phyloP scores from a whole-genome alignment of 2,329 filamentous ascomycete species.

The Exophiala sideris region DNA sequence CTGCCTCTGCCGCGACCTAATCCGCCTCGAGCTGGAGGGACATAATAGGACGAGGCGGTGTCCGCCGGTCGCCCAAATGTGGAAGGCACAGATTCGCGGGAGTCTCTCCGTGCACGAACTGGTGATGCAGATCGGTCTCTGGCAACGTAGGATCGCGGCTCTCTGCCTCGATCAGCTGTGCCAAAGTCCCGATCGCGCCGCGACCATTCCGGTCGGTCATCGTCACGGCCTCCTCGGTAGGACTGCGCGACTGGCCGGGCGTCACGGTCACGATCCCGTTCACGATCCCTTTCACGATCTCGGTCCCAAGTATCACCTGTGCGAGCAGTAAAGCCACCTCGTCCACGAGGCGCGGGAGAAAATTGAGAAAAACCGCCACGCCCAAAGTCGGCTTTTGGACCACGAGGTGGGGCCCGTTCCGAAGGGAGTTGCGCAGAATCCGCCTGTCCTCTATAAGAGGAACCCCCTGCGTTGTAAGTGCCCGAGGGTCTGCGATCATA shows the following conservation, averaged over 20 bases:
- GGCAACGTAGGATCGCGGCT: slow-evolving; percentile 43
- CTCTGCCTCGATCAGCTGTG: slow-evolving; percentile 38
- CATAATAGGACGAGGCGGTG: slow-evolving; percentile 34
- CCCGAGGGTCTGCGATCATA: slow-evolving; percentile 72
- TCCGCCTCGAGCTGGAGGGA: slow-evolving; percentile 36
- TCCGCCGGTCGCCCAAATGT: slow-evolving; percentile 37
- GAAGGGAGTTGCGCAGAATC: slow-evolving; percentile 55
- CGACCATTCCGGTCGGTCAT: slow-evolving; percentile 42
- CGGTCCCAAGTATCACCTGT: slow-evolving; percentile 50
- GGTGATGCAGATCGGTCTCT: slow-evolving; percentile 46
- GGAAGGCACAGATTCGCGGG: slow-evolving; percentile 42
- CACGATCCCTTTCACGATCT: slow-evolving; percentile 14
- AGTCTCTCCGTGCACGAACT: slow-evolving; percentile 42
- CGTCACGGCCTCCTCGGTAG: slow-evolving; percentile 38
- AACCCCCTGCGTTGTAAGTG: slow-evolving; percentile 55
- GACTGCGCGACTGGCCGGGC: slow-evolving; percentile 36
- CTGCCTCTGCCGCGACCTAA: slow-evolving; percentile 43
- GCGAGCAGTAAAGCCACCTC: slow-evolving; percentile 53
- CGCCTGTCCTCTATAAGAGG: slow-evolving; percentile 53
- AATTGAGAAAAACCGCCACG: slow-evolving; percentile 44
- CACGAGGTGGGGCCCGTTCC: slow-evolving; percentile 71
- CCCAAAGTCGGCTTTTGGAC: slow-evolving; percentile 71
- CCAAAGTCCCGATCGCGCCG: slow-evolving; percentile 49
- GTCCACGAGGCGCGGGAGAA: slow-evolving; percentile 41
- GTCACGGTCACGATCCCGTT: slow-evolving; percentile 41